Evolutionary conservation across 352 stramenopile genomes (phyloP).

Genomic region (Pythium insidiosum): DNA sequence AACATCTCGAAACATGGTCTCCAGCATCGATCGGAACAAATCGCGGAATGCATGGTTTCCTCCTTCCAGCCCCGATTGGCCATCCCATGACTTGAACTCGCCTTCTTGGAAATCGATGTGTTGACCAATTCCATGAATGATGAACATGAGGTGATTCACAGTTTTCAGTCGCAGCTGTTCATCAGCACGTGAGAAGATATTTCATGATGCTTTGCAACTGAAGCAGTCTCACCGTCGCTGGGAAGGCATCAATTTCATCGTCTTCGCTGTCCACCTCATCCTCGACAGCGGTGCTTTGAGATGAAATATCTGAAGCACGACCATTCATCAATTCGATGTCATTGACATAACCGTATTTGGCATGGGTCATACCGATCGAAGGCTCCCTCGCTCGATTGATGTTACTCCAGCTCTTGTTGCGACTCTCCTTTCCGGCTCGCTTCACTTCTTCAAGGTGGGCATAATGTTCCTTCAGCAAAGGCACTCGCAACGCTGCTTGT

Average conservation of each 20-base stretch:
- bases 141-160: constrained; percentile 81
- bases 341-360: too few relatives aligned
- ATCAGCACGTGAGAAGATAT: too few relatives aligned
- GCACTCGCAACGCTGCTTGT: constrained; percentile 47
- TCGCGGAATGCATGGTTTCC: constrained; percentile 77
- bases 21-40: constrained; percentile 63
- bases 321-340: too few relatives aligned
- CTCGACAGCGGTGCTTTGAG: too few relatives aligned
- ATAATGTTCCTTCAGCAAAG: constrained; percentile 64
- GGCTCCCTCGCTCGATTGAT: constrained; percentile 17
- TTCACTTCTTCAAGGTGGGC: constrained; percentile 20
- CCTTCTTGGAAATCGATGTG: constrained; percentile 83
- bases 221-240: constrained; percentile 35
- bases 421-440: constrained; percentile 11
- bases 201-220: background rate
- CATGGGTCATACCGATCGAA: constrained; percentile 25
- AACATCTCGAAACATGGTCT: constrained; percentile 78
- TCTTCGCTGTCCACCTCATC: constrained; percentile 38
- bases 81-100: constrained; percentile 77
- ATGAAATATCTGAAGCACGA: too few relatives aligned
- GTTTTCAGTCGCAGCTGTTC: constrained; percentile 56
- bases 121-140: constrained; percentile 83
- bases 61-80: constrained; percentile 55
- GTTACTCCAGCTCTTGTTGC: constrained; percentile 67
- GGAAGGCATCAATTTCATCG: constrained; percentile 64